phyloP scores from a whole-genome alignment of 2,329 filamentous ascomycete genomes.

The Aspergillus uvarum region DNA sequence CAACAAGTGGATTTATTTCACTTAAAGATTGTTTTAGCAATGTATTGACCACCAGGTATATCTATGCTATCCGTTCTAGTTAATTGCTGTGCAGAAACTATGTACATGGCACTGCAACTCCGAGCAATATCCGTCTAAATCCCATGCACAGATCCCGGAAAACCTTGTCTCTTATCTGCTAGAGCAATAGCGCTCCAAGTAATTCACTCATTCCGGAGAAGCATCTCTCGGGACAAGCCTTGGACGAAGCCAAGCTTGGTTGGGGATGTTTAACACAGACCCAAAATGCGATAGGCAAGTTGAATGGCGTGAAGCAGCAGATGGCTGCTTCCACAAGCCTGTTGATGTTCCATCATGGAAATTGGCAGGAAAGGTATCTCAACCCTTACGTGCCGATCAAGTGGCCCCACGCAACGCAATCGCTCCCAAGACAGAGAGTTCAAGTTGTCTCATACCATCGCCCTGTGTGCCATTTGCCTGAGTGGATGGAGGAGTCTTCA shows the following conservation, averaged over 20 bases:
- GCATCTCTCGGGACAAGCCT: neutral
- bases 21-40: neutral
- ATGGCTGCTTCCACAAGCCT: neutral
- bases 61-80: neutral
- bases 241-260: neutral
- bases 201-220: neutral
- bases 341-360: neutral
- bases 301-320: neutral
- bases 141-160: neutral
- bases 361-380: neutral
- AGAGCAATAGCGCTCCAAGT: neutral
- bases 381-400: constrained; percentile 21
- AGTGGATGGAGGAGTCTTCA: constrained; percentile 43
- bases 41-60: neutral
- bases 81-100: neutral
- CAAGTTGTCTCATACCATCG: constrained; percentile 46
- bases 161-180: neutral
- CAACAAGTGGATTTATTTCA: neutral
- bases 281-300: neutral
- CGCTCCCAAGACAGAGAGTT: constrained; percentile 68
- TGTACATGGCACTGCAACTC: neutral
- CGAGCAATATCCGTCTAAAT: neutral
- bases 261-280: neutral
- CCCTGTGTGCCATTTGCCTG: constrained; percentile 23
- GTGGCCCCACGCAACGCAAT: constrained; percentile 72